Evolutionary conservation across 768 basidiomycete species (phyloP), one percentile per base, ranked within the genome.

Genomic region (Phylloporus arenicola): DNA sequence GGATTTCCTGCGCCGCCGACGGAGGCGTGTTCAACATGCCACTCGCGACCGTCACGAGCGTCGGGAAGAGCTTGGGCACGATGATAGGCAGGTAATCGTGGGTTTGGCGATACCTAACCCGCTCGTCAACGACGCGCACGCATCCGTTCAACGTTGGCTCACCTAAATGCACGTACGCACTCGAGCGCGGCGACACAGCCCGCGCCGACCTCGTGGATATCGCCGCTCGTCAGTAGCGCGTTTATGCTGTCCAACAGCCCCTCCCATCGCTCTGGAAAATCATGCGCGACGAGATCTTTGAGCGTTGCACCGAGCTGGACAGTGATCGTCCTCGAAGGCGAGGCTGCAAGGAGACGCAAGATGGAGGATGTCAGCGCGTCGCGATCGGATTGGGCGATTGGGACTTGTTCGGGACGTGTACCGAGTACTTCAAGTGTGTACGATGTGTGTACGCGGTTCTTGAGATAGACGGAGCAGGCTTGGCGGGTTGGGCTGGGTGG

Each of bases 401-500:
- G 74, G 27, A 68, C 68, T 41, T 79, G 79, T 62, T 91, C 86
- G 0, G 83, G 74, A 27, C 82, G 79, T 45, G 76, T 65, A 27
- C 49, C 50, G 30, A 55, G 46, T 39, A 47, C 43, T 51, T 83
- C 80, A 59, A 81, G 59, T 54, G 75, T 65, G 64, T 92, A 94
- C 17, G 76, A 76, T 6, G 75, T 74, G 49, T 80, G 77, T 52
- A 94, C 81, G 60, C 92, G 86, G 67, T 95, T 95, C 71, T 95
- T 95, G 60, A 94, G 75, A 79, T 86, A 95, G 19, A 95, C 88
- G 13, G 86, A 78, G 57, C 86, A 84, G 0, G 92, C 86, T 60
- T 92, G 89, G 35, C 90, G 87, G 48, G 86, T 89, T 22, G 88
- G 77, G 50, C 88, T 91, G 43, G 9, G 25, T 33, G 51, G 17